Percentiles rank a stretch among this genome's conserved stretches.
phyloP scores from a whole-genome alignment of 2,329 filamentous ascomycete genomes.

The Colletotrichum somersetense region DNA sequence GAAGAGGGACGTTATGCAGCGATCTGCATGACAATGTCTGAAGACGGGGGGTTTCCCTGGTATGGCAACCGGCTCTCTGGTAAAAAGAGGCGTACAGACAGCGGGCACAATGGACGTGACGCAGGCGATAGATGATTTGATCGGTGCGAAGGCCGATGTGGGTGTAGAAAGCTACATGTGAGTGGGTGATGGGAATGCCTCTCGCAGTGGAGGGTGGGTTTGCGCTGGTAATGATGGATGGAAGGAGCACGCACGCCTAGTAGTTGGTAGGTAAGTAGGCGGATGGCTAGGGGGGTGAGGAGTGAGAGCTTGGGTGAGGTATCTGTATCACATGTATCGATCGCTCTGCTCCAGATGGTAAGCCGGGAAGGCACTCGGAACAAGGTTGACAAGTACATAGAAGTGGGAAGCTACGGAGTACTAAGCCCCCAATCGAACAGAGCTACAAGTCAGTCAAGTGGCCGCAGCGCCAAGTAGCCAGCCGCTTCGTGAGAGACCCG shows the following conservation, averaged over 20 bases:
- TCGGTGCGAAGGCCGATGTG: conserved; percentile 32
- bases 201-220: conserved; percentile 38
- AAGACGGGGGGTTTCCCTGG: conserved; percentile 35
- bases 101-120: conserved; percentile 31
- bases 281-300: conserved; percentile 25
- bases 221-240: conserved; percentile 35
- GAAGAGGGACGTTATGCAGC: conserved; percentile 40
- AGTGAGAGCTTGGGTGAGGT: conserved; percentile 27
- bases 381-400: conserved; percentile 1
- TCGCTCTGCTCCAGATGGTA: neutral
- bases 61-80: conserved; percentile 34
- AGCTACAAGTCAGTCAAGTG: conserved; percentile 16
- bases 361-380: neutral
- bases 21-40: conserved; percentile 36
- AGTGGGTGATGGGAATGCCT: conserved; percentile 35
- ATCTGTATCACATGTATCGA: conserved; percentile 32
- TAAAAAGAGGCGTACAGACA: conserved; percentile 33
- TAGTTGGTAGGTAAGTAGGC: neutral
- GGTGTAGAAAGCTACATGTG: conserved; percentile 26
- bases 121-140: conserved; percentile 37
- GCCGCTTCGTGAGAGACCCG: conserved; percentile 14
- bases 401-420: neutral
- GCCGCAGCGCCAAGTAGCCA: conserved; percentile 13
- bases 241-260: conserved; percentile 1
- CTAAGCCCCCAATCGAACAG: neutral